phyloP scores from a whole-genome alignment of 148 eudicot genomes.

The Bassia scoparia region DNA sequence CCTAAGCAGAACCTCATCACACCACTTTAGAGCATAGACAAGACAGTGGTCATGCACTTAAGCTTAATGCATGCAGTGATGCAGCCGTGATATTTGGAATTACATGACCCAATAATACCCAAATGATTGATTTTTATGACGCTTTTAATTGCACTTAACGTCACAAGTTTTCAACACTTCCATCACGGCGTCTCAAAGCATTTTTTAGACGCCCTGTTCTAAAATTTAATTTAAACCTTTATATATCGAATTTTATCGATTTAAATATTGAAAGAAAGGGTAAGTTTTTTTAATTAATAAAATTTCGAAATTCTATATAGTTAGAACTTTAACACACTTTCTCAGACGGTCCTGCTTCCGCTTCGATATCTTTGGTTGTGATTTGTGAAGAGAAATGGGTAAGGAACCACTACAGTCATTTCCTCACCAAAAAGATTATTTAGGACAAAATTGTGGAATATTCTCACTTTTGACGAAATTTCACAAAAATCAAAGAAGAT shows the following conservation, averaged over 20 bases:
- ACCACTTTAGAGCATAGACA: neutral
- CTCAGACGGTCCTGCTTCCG: too few species aligned
- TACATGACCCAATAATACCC: slow-evolving; percentile 6
- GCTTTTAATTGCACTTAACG: neutral
- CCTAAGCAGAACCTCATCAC: neutral
- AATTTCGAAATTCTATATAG: too few species aligned
- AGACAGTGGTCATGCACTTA: neutral
- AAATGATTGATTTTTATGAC: slow-evolving; percentile 3
- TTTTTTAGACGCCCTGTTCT: too few species aligned
- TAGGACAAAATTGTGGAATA: neutral
- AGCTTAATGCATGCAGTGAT: neutral
- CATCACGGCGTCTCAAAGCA: too few species aligned
- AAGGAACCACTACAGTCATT: too few species aligned
- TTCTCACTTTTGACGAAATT: neutral
- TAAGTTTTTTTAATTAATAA: too few species aligned
- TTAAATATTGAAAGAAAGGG: too few species aligned
- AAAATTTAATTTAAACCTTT: too few species aligned
- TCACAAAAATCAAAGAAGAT: neutral
- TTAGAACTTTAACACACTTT: too few species aligned
- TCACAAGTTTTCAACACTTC: neutral
- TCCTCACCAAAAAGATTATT: neutral
- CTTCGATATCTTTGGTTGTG: neutral
- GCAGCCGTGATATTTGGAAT: neutral
- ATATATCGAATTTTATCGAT: too few species aligned
- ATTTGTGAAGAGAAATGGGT: slow-evolving; percentile 4